Conservation (phyloP, 305 asterid genomes). For the Fraxinus sp. region DNA sequence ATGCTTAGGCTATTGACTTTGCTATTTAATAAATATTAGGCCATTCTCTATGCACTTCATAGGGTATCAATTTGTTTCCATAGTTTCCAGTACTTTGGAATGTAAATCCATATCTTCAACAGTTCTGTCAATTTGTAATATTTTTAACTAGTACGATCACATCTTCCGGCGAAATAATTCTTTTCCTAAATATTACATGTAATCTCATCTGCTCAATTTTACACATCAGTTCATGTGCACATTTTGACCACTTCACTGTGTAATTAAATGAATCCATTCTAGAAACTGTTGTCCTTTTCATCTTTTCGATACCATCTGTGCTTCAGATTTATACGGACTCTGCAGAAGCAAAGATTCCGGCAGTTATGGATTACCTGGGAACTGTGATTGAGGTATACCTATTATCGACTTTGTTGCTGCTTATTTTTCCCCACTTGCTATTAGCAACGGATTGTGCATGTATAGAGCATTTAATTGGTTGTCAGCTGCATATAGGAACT, state of each 20-base stretch:
- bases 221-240: constrained; percentile 12
- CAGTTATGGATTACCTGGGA: constrained; percentile 90
- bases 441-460: constrained; percentile 11
- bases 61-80: background rate
- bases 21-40: background rate
- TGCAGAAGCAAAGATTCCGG: constrained; percentile 86
- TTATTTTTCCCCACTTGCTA: constrained; percentile 21
- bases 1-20: background rate
- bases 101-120: background rate
- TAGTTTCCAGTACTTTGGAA: background rate
- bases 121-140: background rate
- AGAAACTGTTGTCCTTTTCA: constrained; percentile 1
- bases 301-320: constrained; percentile 16
- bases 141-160: background rate
- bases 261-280: constrained; percentile 10
- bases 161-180: background rate
- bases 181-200: background rate
- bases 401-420: constrained; percentile 18
- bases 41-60: background rate
- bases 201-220: background rate
- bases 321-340: constrained; percentile 78
- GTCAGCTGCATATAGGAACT: constrained; percentile 18
- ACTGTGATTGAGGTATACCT: constrained; percentile 74
- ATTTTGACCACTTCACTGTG: constrained; percentile 19
- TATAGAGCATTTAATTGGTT: constrained; percentile 1